Evolutionary conservation across 179 eudicot genomes (phyloP), one percentile per base, ranked within the genome.

Genomic region (Amaranthus tricolor): DNA sequence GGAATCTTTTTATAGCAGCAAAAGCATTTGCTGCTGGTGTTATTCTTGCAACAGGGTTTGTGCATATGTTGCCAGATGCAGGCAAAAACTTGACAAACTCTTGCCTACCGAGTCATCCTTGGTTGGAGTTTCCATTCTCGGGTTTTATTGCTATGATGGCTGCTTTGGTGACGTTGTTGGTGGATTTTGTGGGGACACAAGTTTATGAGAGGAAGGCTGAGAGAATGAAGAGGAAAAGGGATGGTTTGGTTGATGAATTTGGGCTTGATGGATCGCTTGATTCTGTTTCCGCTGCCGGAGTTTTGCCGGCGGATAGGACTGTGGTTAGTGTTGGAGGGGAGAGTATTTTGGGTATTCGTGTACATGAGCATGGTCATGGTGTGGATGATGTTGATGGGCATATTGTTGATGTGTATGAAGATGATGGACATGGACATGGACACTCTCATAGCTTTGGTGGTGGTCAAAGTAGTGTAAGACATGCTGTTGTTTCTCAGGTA

Each of bases 21-120:
- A 87, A 87, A 55, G 90, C 90, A 9, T 82, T 87, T 52, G 86
- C 90, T 7, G 90, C 90, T 5, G 90, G 88, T 44, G 90, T 87
- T 0, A 87, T 87, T 16, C 79, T 87, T 6, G 90, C 90, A 54
- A 87, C 90, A 0, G 90, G 88, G 31, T 87, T 87, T 49, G 90
- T 87, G 31, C 90, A 87, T 62, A 86, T 87, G 83, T 55, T 87
- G 13, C 82, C 88, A 0, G 90, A 87, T 61, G 90, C 77, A 0
- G 61, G 80, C 15, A n/a, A 82, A 7, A 81, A 81, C 54, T 68
- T 87, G 12, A 75, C 82, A 2, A 75, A 77, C 31, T 52, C 75
- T 4, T 87, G 90, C 68, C 57, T 87, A 64, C 88, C 88, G 0
- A 72, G 19, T 11, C 68, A 62, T 77, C 88, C 88, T 0, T 85